Conservation (phyloP, 257 asterid genomes). For the Leptodermis oblonga region DNA sequence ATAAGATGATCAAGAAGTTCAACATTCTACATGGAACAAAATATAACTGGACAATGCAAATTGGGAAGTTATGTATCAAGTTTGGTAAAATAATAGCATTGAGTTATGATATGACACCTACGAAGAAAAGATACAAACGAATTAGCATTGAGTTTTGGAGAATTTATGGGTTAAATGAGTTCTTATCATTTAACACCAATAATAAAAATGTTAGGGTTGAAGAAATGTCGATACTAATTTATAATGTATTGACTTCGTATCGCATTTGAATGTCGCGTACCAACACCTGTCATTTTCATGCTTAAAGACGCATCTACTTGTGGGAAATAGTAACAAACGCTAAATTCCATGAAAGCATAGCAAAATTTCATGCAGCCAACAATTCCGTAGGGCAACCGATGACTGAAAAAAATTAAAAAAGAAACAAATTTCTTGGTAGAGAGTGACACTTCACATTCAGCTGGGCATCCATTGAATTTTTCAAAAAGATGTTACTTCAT, state of each 20-base stretch:
- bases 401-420: too few species aligned
- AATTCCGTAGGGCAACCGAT: background rate
- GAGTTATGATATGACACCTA: constrained; percentile 20
- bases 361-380: background rate
- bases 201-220: too few species aligned
- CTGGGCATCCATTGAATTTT: background rate
- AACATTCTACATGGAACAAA: background rate
- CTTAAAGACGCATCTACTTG: background rate
- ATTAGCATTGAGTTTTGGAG: too few species aligned
- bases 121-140: too few species aligned
- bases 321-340: background rate
- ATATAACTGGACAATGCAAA: background rate
- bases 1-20: background rate
- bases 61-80: background rate
- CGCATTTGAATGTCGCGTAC: background rate
- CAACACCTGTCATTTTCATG: constrained; percentile 5
- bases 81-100: too few species aligned
- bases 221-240: too few species aligned
- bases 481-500: background rate
- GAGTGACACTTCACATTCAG: background rate
- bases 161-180: constrained; percentile 76
- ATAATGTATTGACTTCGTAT: too few species aligned
- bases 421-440: background rate
- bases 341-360: background rate
- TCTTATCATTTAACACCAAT: too few species aligned